Conservation (phyloP, 2,329 filamentous ascomycete species). For the Stemphylium lycopersici region DNA sequence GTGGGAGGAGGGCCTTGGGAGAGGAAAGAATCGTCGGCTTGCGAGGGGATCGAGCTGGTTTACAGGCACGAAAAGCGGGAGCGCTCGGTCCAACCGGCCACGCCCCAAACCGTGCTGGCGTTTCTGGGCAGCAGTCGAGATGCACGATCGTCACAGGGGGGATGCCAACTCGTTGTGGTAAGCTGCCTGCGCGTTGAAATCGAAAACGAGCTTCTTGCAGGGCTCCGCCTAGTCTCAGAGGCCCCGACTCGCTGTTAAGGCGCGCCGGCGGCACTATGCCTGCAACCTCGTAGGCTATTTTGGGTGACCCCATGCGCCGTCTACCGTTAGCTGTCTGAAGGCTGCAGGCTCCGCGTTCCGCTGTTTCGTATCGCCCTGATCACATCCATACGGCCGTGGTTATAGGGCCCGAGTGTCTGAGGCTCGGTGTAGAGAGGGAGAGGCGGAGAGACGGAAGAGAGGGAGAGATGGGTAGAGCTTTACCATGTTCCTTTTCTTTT, state of each 20-base stretch:
- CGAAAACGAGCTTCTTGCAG: conserved; percentile 17
- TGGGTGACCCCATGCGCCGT: conserved; percentile 26
- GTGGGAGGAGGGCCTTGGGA: conserved; percentile 24
- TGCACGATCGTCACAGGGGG: conserved; percentile 33
- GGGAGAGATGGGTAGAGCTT: too few relatives aligned
- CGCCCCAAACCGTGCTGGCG: conserved; percentile 6
- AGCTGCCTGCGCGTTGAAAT: conserved; percentile 15
- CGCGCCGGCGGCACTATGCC: conserved; percentile 9
- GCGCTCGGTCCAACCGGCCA: conserved; percentile 17
- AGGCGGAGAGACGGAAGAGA: too few relatives aligned
- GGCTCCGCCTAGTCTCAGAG: conserved; percentile 13
- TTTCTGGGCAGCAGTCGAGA: conserved; percentile 9
- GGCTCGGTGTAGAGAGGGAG: not conserved
- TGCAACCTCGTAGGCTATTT: conserved; percentile 29
- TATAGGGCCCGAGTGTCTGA: not conserved
- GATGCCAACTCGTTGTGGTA: conserved; percentile 19
- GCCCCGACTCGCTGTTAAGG: conserved; percentile 9
- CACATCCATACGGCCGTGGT: not conserved
- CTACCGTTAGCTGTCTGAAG: conserved; percentile 29
- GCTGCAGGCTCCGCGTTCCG: conserved; percentile 13
- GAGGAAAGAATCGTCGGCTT: conserved; percentile 7
- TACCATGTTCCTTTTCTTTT: too few relatives aligned
- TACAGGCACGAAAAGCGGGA: conserved; percentile 28
- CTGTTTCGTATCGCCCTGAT: conserved; percentile 28
- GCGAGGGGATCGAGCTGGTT: conserved; percentile 30